Evolutionary conservation across 495 filamentous ascomycete species (phyloP), one percentile per base, ranked within the genome.

Genomic region (Neurospora pannonica): DNA sequence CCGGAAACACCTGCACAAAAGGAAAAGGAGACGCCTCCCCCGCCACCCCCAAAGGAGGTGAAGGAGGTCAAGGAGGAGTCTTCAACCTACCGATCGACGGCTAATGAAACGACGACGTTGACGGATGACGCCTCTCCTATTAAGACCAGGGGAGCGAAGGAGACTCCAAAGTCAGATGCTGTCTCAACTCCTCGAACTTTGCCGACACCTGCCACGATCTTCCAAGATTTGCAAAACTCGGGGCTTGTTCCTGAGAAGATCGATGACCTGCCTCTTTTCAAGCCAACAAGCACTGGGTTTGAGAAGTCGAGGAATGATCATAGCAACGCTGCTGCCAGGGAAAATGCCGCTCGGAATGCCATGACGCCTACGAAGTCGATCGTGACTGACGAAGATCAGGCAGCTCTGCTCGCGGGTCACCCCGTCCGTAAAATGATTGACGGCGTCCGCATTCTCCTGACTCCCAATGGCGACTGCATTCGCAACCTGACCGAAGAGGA

Each of bases 391-490:
- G 86, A 87, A 43, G 87, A 89, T 69, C 83, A 86, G 67, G 81
- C 83, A 2, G 76, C 81, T 13, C 82, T 89, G 24, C 82, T 83
- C 7, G 82, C 85, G 5, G 87, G 87, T 31, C 79, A 83, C 67
- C 81, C 85, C 2, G 84, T 89, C 39, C 86, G 84, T 69, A 89
- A 89, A 76, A 75, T 82, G 1, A 78, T 84, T 21, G 85, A 86
- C 38, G 83, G 83, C 28, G 83, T 85, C 38, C 85, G 87, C 36
- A 88, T 90, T 71, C 83, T 96, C 69, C 89, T 96, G 71, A 94
- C 92, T 1, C 93, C 94, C 4, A 90, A 92, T 73, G 94, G 94
- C 5, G 89, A 91, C 72, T 91, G 92, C 72, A 85, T 98, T 37
- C 89, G 89, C 43, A 93, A 94, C 75, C 84, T 99, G 28, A 91